Base-by-base conservation (phyloP, 305 asterid species). In the Galium porrigens region DNA sequence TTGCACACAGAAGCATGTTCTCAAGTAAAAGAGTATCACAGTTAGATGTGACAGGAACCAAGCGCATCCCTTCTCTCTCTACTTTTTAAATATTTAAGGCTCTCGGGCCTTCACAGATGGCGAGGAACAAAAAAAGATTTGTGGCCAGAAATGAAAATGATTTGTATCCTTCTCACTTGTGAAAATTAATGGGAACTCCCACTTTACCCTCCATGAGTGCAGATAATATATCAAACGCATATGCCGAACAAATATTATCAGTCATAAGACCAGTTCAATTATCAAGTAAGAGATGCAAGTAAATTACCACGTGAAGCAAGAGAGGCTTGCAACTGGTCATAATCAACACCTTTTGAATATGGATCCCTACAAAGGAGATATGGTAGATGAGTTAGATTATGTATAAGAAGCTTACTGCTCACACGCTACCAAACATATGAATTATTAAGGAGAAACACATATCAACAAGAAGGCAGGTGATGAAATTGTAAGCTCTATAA, bases 271-370 rank as follows among this genome's bases (percentile, higher is more conserved):
- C 63, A 34, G 32, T 64, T 44, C 20, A 46, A 63, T 61, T 55
- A 55, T 59, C 46, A 39, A 61, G 44, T 64, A 64, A 27, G 48
- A 49, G 71, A 62, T 34, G 17, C 49, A 72, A 79, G 64, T 33
- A 20, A 61, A 57, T 41, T 76, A 92, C 97, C 97, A 79, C 69
- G 75, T 58, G 85, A 84, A 78, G 95, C 85, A 61, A 87, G 80
- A 82, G 87, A 76, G 41, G 81, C 87, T 77, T 79, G 86, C 86
- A 89, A 73, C 76, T 86, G 85, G 34, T 87, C 94, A 57, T 59
- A 70, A 74, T 82, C 66, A 36, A 81, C 77, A 58, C 86, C 88
- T 76, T 74, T 78, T 25, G 90, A 83, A 72, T 78, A 78, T 15
- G 99, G 97, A 82, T 85, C 86, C 99, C 97, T 89, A 77, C 73